Conservation (phyloP, 169 alveolate genomes). For the Plasmodium vinckei region DNA sequence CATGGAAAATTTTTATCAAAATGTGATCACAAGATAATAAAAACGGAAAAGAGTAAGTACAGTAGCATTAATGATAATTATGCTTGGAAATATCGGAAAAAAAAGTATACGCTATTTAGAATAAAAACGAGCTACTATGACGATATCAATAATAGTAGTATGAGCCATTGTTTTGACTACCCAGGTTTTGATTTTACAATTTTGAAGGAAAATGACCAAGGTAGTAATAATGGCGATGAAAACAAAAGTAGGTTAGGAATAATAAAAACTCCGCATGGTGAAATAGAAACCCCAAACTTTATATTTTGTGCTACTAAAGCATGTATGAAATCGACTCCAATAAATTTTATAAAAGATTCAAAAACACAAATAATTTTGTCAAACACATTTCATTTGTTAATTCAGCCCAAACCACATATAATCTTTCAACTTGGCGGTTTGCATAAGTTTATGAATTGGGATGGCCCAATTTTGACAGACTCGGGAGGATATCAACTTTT, state of each 20-base stretch:
- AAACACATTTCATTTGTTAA: slow-evolving; percentile 97
- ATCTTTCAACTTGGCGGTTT: slow-evolving; percentile 94
- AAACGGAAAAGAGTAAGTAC: not conserved
- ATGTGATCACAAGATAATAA: not conserved
- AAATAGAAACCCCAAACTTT: slow-evolving; percentile 97
- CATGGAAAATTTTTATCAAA: too few species aligned
- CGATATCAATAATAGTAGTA: too few species aligned
- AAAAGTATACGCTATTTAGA: too few species aligned
- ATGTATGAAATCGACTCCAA: slow-evolving; percentile 85
- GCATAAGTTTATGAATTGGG: slow-evolving; percentile 96
- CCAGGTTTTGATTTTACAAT: slow-evolving; percentile 39
- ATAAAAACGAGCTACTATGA: too few species aligned
- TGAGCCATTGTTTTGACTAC: not conserved
- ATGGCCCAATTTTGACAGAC: slow-evolving; percentile 96
- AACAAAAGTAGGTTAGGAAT: slow-evolving; percentile 94
- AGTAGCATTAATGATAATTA: not conserved
- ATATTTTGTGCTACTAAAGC: slow-evolving; percentile 99
- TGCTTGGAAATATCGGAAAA: not conserved
- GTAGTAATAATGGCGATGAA: slow-evolving; percentile 31
- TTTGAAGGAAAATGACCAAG: slow-evolving; percentile 23
- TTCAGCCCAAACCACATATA: slow-evolving; percentile 95
- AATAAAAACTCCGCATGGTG: slow-evolving; percentile 94
- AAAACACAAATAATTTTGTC: slow-evolving; percentile 86
- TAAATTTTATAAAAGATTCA: slow-evolving; percentile 80
- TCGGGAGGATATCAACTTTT: slow-evolving; percentile 98